phyloP scores from a whole-genome alignment of 352 stramenopile genomes.

The Phytophthora macrochlamydospora region DNA sequence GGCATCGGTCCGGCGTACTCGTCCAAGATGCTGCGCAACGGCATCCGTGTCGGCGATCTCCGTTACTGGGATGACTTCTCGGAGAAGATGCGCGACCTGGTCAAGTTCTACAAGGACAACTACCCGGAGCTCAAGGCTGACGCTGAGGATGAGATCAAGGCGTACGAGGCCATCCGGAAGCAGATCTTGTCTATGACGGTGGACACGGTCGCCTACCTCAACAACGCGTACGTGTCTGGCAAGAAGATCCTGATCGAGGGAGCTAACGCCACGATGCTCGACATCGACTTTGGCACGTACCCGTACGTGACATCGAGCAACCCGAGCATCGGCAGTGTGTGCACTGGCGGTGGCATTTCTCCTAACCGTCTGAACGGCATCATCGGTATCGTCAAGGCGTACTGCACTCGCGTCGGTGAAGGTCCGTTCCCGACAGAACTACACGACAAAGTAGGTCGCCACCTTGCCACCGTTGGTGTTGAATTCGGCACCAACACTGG shows the following conservation, averaged over 20 bases:
- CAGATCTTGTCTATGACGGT: slow-evolving; percentile 89
- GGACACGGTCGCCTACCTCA: slow-evolving; percentile 97
- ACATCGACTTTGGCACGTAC: slow-evolving; percentile 99
- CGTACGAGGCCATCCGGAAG: slow-evolving; percentile 83
- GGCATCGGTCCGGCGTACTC: slow-evolving; percentile 98
- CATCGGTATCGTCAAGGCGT: slow-evolving; percentile 99
- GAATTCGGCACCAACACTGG: slow-evolving; percentile 99
- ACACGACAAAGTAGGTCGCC: slow-evolving; percentile 88
- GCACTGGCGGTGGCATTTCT: slow-evolving; percentile 96
- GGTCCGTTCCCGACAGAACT: slow-evolving; percentile 99
- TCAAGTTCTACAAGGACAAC: slow-evolving; percentile 92
- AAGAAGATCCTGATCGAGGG: slow-evolving; percentile 99
- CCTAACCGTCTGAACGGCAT: slow-evolving; percentile 93
- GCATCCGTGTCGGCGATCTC: slow-evolving; percentile 96
- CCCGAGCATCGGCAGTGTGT: slow-evolving; percentile 96
- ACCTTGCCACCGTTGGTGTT: slow-evolving; percentile 92
- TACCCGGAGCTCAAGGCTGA: slow-evolving; percentile 84
- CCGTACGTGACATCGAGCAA: slow-evolving; percentile 99
- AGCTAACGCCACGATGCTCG: slow-evolving; percentile 99
- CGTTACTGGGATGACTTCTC: slow-evolving; percentile 89
- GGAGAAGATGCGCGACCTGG: slow-evolving; percentile 91
- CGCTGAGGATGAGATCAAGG: slow-evolving; percentile 86
- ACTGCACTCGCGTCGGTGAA: slow-evolving; percentile 99
- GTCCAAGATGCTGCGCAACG: slow-evolving; percentile 98
- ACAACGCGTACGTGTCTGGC: slow-evolving; percentile 94